These are phyloP conservation scores for Chaetothyriales sp. DNA, from an alignment of 2,329 filamentous ascomycete genomes.

Conservation along the genomic window DNA sequence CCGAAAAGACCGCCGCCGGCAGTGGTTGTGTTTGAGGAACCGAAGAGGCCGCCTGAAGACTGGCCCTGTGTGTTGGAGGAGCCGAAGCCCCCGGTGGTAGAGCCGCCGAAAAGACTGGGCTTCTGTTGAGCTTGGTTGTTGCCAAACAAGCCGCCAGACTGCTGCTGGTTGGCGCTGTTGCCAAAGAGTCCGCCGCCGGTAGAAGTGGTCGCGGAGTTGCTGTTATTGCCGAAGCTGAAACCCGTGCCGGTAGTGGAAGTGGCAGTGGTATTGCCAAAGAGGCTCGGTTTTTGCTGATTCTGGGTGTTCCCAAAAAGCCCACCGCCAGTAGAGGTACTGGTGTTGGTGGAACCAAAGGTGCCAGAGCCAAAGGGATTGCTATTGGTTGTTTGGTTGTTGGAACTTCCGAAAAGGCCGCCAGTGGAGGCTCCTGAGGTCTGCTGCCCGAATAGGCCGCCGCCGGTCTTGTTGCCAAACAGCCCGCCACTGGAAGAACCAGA, in stretches of 20 bases:
- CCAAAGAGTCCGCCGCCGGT: constrained; percentile 22
- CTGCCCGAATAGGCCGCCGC: constrained; percentile 14
- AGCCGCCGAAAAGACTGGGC: constrained; percentile 17
- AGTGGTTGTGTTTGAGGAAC: constrained; percentile 19
- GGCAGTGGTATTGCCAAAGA: constrained; percentile 16
- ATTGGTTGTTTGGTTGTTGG: constrained; percentile 19
- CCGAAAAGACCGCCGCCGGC: constrained; percentile 27
- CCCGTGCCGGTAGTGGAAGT: constrained; percentile 20
- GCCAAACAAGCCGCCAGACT: constrained; percentile 18
- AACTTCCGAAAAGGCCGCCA: constrained; percentile 27
- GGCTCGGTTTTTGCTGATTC: constrained; percentile 22
- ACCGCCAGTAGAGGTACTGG: constrained; percentile 27
- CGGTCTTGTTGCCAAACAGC: constrained; percentile 27
- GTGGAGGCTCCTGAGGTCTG: constrained; percentile 21
- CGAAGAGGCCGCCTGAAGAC: constrained; percentile 33
- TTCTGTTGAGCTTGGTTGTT: constrained; percentile 11
- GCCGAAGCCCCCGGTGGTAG: constrained; percentile 28
- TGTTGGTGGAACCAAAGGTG: background rate
- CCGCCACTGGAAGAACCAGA: constrained; percentile 26
- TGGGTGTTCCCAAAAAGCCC: constrained; percentile 29
- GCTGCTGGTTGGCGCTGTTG: constrained; percentile 16
- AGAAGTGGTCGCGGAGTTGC: constrained; percentile 24
- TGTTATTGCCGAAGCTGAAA: constrained; percentile 27
- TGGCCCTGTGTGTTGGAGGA: constrained; percentile 25
- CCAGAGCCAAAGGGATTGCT: constrained; percentile 24